Evolutionary conservation across 2,329 filamentous ascomycete species (phyloP), one percentile per base, ranked within the genome.

Genomic region (Curvularia spicifera): DNA sequence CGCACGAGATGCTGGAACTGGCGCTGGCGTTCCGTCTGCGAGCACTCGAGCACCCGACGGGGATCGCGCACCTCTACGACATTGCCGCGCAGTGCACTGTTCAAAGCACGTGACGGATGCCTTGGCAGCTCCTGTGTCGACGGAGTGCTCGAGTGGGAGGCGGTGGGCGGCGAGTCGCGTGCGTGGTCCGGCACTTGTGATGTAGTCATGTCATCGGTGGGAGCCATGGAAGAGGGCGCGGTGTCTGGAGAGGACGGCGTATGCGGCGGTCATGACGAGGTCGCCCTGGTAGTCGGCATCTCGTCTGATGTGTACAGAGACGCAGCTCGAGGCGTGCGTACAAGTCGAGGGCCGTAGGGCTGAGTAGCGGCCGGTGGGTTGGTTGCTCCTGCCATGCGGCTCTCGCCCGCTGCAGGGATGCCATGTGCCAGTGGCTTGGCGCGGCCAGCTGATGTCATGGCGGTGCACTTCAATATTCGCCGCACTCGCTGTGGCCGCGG

Each of bases 1-100:
- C 72, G 67, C 33, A 77, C 72, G 20, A 76, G 60, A 45, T 68
- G 61, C 64, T 77, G 72, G 59, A 76, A 74, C 10, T 56, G 54
- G 18, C 65, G 61, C 61, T 75, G 72, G 40, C 72, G 51, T 42
- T 70, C 64, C 12, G 66, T 44, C 43, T 71, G 72, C 13, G 65
- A 59, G 57, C 65, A 72, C 52, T 76, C 74, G 22, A 76, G 9
- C 12, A 76, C 60, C 33, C 72, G 70, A n/a, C 40, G 42, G 5
- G 71, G 54, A 28, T 72, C 66, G 4, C 68, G 58, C 15, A 74
- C 67, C 40, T 70, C 65, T 22, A 71, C 47, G 7, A 69, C 54
- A 51, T 35, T 20, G 58, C 60, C 46, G 22, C 29, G 31, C 56
- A 24, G 31, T 31, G 39, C 29, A 6, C 22, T 18, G 13, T 20